Conservation (phyloP, 371 early-diverging fungal species). For the Mortierella sp. region DNA sequence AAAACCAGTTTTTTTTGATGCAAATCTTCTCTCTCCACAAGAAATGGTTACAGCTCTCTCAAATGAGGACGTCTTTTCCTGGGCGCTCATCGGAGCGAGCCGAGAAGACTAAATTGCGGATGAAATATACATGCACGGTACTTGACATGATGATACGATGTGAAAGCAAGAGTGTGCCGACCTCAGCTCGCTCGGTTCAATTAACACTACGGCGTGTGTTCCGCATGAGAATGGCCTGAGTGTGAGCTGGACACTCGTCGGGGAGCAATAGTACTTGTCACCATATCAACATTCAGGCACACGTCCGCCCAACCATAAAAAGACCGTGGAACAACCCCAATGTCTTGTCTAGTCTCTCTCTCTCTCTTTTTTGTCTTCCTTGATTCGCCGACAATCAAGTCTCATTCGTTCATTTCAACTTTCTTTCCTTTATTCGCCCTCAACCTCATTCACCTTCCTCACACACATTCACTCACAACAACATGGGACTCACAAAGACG, state of each 20-base stretch:
- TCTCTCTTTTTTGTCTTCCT: not conserved
- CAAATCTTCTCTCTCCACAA: constrained; percentile 2
- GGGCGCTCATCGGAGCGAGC: constrained; percentile 4
- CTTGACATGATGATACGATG: too few species aligned
- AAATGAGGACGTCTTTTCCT: not conserved
- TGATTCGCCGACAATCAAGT: constrained; percentile 6
- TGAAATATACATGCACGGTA: too few species aligned
- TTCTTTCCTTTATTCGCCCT: not conserved
- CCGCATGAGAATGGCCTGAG: not conserved
- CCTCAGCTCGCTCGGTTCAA: not conserved
- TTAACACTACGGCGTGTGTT: not conserved
- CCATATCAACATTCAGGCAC: not conserved
- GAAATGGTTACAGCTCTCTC: not conserved
- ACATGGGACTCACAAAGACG: constrained; percentile 54
- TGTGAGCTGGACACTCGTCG: not conserved
- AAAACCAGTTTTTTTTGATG: not conserved
- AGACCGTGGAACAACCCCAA: not conserved
- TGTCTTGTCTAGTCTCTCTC: not conserved
- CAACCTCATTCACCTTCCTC: not conserved
- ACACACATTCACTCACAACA: not conserved
- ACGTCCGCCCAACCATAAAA: not conserved
- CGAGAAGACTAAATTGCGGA: not conserved
- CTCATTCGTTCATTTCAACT: not conserved
- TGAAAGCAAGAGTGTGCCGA: not conserved
- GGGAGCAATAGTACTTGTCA: not conserved